Evolutionary conservation across 495 filamentous ascomycete genomes (phyloP), one percentile per base, ranked within the genome.

Genomic region (Daldinia caldariorum): DNA sequence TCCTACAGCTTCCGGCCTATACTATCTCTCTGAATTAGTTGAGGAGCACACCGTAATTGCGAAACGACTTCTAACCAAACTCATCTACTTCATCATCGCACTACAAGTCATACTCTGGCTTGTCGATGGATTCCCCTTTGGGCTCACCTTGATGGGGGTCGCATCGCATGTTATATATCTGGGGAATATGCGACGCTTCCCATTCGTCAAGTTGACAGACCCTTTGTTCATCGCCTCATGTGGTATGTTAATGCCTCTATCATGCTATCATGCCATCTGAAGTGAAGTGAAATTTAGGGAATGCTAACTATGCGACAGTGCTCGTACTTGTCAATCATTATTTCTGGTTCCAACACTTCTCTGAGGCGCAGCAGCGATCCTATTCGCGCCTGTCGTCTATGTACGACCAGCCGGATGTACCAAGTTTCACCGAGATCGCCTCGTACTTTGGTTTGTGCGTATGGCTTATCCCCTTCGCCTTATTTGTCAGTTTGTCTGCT

Each of bases 11-110:
- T 97, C 93, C 22, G 96, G 96, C 31, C 89, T 99, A 22, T 98
- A 99, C 83, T 99, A 99, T 78, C 91, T 99, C 53, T 97, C 95
- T 1, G 95, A 99, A 80, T 86, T 97, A 9, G 95, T 99, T 56
- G 96, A 99, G 81, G 95, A 99, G 76, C 94, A 98, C 76, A 98
- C 94, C 10, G 94, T 98, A 10, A 78, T 96, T 50, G 91, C 94
- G 18, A 94, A 97, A 76, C 91, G 89, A 63, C 84, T 97, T 26
- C 85, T 99, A 26, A 92, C 86, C 12, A 87, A 87, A 49, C 83
- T 98, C 43, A 97, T 99, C 78, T 97, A 97, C 83, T 80, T 80
- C 61, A 88, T 97, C 72, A 92, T 98, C 61, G 83, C 69, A 26
- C 77, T 93, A 32, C 94, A 97, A 74, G 64, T 89, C 29, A 81